These are phyloP conservation scores for Cercospora janseana DNA, from an alignment of 2,329 filamentous ascomycete species.

Conservation along the genomic window DNA sequence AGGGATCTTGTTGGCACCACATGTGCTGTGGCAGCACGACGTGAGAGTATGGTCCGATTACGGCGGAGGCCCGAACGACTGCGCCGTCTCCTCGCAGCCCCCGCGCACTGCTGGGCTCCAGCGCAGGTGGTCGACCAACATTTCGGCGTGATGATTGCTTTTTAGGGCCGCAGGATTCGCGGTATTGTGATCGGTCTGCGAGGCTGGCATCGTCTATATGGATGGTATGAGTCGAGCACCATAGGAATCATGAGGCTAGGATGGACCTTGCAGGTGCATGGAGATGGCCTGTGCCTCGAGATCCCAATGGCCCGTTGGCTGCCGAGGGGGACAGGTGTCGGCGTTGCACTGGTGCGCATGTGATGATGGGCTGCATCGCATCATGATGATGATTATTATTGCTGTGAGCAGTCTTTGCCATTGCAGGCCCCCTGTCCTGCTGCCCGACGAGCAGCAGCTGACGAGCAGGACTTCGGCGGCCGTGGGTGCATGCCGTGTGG, in stretches of 20 bases:
- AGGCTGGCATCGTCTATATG: background rate
- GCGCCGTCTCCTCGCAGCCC: too few species aligned
- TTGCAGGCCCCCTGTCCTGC: background rate
- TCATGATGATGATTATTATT: too few species aligned
- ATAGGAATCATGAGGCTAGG: conserved; percentile 2
- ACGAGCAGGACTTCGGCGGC: background rate
- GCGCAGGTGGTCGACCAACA: too few species aligned
- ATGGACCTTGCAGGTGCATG: background rate
- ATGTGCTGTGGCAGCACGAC: too few species aligned
- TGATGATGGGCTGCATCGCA: background rate
- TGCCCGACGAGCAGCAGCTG: background rate
- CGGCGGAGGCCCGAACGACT: too few species aligned
- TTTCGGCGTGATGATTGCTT: background rate
- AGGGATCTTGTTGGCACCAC: too few species aligned
- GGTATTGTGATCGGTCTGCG: background rate
- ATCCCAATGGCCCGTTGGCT: conserved; percentile 5
- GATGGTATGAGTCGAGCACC: background rate
- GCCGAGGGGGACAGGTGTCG: conserved; percentile 7
- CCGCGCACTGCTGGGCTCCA: too few species aligned
- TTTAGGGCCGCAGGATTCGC: background rate
- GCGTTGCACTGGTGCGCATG: conserved; percentile 1
- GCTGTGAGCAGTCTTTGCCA: background rate
- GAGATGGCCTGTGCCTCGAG: background rate
- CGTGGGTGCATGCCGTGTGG: background rate
- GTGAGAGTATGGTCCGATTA: too few species aligned